Conservation (phyloP, 768 basidiomycete genomes). For the Auriculariales sp. region DNA sequence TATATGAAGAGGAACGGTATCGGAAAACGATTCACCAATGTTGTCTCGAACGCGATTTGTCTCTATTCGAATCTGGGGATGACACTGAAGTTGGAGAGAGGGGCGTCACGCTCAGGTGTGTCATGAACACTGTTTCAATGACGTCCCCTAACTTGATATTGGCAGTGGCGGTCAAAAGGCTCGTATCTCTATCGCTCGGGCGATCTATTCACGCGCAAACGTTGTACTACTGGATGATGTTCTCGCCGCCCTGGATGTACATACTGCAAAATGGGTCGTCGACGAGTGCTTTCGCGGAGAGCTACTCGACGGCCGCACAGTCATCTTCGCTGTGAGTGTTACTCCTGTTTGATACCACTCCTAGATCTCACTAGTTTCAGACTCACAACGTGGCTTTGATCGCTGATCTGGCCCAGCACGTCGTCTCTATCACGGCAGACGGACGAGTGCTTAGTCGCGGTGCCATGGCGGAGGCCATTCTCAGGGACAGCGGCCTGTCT, state of each 20-base stretch:
- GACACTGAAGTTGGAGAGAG: slow-evolving; percentile 60
- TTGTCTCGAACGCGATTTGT: slow-evolving; percentile 28
- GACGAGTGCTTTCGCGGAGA: slow-evolving; percentile 30
- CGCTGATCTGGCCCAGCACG: slow-evolving; percentile 36
- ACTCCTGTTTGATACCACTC: no score
- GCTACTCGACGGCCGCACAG: slow-evolving; percentile 25
- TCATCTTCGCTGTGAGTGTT: slow-evolving; percentile 21
- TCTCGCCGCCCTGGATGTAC: slow-evolving; percentile 47
- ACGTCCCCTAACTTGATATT: background rate
- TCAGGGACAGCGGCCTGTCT: slow-evolving; percentile 24
- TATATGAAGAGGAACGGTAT: slow-evolving; percentile 28
- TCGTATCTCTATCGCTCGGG: slow-evolving; percentile 39
- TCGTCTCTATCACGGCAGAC: slow-evolving; percentile 39
- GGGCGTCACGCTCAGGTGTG: slow-evolving; percentile 37
- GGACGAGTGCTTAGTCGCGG: slow-evolving; percentile 38
- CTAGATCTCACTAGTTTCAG: slow-evolving; percentile 13
- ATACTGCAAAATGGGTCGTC: slow-evolving; percentile 36
- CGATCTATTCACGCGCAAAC: slow-evolving; percentile 43
- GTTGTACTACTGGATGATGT: slow-evolving; percentile 37
- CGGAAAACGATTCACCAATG: slow-evolving; percentile 24
- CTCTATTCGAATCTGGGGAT: slow-evolving; percentile 43
- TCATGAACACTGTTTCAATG: background rate
- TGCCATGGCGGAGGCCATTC: slow-evolving; percentile 30
- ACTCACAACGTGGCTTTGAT: slow-evolving; percentile 41
- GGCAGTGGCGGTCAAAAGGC: slow-evolving; percentile 46